Conservation (phyloP, 1,284 basidiomycete species). For the Ganoderma lucidum region DNA sequence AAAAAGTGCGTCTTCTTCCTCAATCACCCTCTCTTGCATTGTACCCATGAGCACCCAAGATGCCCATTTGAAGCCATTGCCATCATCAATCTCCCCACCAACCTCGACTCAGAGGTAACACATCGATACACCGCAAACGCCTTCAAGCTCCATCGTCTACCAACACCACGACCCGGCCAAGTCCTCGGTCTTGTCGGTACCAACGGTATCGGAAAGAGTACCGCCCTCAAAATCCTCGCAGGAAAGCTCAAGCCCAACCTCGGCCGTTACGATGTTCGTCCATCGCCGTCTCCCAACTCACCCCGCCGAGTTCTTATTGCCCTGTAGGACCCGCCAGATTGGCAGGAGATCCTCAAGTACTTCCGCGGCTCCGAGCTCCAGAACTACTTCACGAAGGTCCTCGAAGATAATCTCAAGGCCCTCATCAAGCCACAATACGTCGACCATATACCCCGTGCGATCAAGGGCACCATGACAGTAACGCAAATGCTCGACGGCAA, state of each 20-base stretch:
- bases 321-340: slow-evolving; percentile 90
- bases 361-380: slow-evolving; percentile 97
- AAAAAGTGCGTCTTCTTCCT: slow-evolving; percentile 78
- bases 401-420: slow-evolving; percentile 97
- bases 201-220: slow-evolving; percentile 98
- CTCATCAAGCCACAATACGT: slow-evolving; percentile 99
- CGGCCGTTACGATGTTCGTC: slow-evolving; percentile 85
- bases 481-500: slow-evolving; percentile 91
- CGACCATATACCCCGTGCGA: slow-evolving; percentile 95
- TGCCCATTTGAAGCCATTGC: slow-evolving; percentile 98
- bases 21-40: not conserved
- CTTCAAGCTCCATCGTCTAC: slow-evolving; percentile 97
- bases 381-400: slow-evolving; percentile 98
- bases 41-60: slow-evolving; percentile 50
- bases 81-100: slow-evolving; percentile 97
- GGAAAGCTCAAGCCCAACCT: slow-evolving; percentile 96
- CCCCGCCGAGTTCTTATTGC: slow-evolving; percentile 19
- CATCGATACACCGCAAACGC: slow-evolving; percentile 98
- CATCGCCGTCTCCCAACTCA: slow-evolving; percentile 2
- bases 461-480: slow-evolving; percentile 91
- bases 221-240: slow-evolving; percentile 93
- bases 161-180: slow-evolving; percentile 94
- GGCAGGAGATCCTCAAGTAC: slow-evolving; percentile 97
- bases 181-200: slow-evolving; percentile 96
- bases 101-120: slow-evolving; percentile 92